Conservation (phyloP, 495 filamentous ascomycete species). For the Glarea lozoyensis region DNA sequence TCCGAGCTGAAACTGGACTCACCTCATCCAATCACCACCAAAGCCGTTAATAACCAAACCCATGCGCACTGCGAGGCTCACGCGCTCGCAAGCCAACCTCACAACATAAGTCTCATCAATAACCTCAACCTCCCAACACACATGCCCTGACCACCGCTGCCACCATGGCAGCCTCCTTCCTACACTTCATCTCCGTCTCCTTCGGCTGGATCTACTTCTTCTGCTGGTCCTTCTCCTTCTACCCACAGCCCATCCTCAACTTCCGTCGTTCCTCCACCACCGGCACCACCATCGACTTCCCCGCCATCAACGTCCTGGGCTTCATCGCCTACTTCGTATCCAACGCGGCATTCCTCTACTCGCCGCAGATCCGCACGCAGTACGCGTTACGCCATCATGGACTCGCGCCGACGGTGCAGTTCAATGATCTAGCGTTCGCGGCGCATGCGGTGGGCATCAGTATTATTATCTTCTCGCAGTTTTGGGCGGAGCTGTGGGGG, state of each 20-base stretch:
- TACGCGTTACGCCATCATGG: constrained; percentile 74
- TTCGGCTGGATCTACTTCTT: constrained; percentile 55
- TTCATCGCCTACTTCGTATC: constrained; percentile 74
- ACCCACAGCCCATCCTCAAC: constrained; percentile 80
- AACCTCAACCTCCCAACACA: no score
- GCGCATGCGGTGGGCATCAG: constrained; percentile 64
- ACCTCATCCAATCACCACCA: no score
- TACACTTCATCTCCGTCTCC: constrained; percentile 36
- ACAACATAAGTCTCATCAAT: no score
- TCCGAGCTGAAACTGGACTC: no score
- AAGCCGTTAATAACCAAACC: no score
- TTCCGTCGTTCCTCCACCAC: constrained; percentile 62
- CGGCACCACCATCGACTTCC: constrained; percentile 81
- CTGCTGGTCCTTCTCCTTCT: constrained; percentile 86
- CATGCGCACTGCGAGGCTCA: no score
- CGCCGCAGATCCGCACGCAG: constrained; percentile 63
- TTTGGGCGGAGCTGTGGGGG: constrained; percentile 65
- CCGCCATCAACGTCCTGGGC: constrained; percentile 71
- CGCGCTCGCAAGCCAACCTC: no score
- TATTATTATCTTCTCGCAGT: constrained; percentile 59
- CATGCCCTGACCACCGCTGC: no score
- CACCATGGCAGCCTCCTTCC: constrained; percentile 23
- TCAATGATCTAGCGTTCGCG: constrained; percentile 87
- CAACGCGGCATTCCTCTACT: constrained; percentile 65
- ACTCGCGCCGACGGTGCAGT: constrained; percentile 70